A percentile compares a stretch with the other conserved stretches of the same genome.
Evolutionary conservation across 2,329 filamentous ascomycete genomes (phyloP).

Genomic region (Exophiala oligosperma): DNA sequence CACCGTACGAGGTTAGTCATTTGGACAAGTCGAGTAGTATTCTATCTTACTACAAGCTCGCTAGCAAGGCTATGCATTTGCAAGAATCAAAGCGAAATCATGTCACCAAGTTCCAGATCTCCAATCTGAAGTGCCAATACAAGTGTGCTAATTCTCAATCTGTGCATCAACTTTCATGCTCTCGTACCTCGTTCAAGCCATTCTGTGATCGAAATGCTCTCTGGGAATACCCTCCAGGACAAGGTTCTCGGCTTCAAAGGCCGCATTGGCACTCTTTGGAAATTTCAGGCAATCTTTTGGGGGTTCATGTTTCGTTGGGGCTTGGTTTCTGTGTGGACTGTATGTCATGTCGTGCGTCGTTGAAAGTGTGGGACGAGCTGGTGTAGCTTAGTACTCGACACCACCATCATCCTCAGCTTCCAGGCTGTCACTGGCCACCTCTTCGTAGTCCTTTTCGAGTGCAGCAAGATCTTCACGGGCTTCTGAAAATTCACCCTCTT

Average conservation of each 20-base stretch:
- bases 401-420: slow-evolving; percentile 57
- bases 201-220: background rate
- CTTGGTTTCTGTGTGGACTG: too few species aligned
- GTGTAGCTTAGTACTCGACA: slow-evolving; percentile 20
- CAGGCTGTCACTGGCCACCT: slow-evolving; percentile 69
- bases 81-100: background rate
- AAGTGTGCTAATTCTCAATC: slow-evolving; percentile 9
- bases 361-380: background rate
- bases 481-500: slow-evolving; percentile 87
- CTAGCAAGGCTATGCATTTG: background rate
- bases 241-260: background rate
- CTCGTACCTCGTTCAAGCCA: slow-evolving; percentile 8
- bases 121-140: slow-evolving; percentile 1
- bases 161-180: slow-evolving; percentile 15
- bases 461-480: slow-evolving; percentile 83
- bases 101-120: background rate
- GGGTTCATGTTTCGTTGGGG: too few species aligned
- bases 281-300: background rate
- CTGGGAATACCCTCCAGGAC: background rate
- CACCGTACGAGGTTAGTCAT: too few species aligned
- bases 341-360: background rate
- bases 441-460: slow-evolving; percentile 83
- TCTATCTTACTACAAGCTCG: background rate
- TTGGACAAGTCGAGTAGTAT: background rate
- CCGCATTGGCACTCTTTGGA: background rate